Evolutionary conservation across 2,329 filamentous ascomycete species (phyloP), one percentile per base, ranked within the genome.

Genomic region (Zymoseptoria passerinii): DNA sequence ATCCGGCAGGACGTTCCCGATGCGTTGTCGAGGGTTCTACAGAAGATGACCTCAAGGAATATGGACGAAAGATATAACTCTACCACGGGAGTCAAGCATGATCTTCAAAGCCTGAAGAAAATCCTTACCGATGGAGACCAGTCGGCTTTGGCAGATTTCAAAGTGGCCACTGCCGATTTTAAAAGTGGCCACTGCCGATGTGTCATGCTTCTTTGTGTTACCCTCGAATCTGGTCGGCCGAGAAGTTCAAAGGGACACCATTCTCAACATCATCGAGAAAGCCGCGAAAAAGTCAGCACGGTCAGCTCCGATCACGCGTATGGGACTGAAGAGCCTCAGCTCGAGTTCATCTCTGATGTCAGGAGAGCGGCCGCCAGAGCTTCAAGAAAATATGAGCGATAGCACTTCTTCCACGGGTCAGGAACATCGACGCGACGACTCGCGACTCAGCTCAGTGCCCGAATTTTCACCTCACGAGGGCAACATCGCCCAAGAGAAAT

Each of bases 121-220:
- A 80, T 92, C 44, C 77, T 96, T 6, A 84, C 82, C 3, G 84
- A 90, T 66, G 92, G 90, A 18, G 86, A 96, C 66, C 80, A 81
- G 61, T 76, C 83, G 55, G 84, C 85, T 0, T 77, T 96, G 55
- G 84, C 84, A 59, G 81, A 86, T 48, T 95, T 90, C 79, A 80
- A 83, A 62, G 85, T 95, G 60, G 92, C 84, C 10, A 83, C 85
- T n/a, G 89, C 86, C 58, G 92, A 97, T 72, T 48, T 95, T 90
- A 79, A 80, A 83, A 62, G 85, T 95, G 60, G 92, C 84, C 10
- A 83, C 85, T n/a, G 89, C 86, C 58, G 92, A 97, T 72, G 85
- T 96, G 0, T 95, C 90, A 0, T 95, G 91, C 4, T 94, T 95
- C 70, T 96, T 96, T 74, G 88, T 91, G 65, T 80, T 96, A 19